Evolutionary conservation across 1,284 basidiomycete genomes (phyloP).

Genomic region (Meripilus lineatus): DNA sequence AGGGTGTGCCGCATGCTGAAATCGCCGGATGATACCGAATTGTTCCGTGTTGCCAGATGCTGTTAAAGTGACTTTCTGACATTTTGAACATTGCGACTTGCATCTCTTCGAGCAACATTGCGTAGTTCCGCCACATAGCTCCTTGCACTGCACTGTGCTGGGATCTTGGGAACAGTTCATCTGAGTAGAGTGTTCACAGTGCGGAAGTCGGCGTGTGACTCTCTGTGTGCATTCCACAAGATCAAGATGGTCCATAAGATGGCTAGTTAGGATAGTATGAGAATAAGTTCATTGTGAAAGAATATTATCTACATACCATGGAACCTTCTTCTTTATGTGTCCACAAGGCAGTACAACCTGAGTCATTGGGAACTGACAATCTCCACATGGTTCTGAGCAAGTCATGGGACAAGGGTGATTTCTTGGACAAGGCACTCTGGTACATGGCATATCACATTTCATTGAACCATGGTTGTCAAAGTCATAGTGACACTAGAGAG

Average conservation of each 20-base stretch:
- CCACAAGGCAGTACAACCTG: slow-evolving; percentile 58
- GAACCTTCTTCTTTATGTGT: slow-evolving; percentile 39
- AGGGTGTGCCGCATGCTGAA: slow-evolving; percentile 39
- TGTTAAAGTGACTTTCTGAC: slow-evolving; percentile 32
- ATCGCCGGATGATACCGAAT: slow-evolving; percentile 23
- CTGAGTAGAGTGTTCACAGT: slow-evolving; percentile 49
- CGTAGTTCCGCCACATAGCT: slow-evolving; percentile 38
- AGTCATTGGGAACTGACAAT: slow-evolving; percentile 45
- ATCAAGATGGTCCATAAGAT: slow-evolving; percentile 38
- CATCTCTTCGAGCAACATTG: slow-evolving; percentile 51
- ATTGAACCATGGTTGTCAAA: slow-evolving; percentile 48
- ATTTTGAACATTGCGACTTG: slow-evolving; percentile 41
- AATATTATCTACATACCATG: slow-evolving; percentile 42
- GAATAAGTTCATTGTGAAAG: not conserved
- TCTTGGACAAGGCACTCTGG: slow-evolving; percentile 40
- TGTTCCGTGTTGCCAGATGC: slow-evolving; percentile 9
- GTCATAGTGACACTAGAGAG: slow-evolving; percentile 42
- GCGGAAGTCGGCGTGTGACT: slow-evolving; percentile 42
- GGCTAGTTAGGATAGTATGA: slow-evolving; percentile 30
- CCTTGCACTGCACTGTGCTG: slow-evolving; percentile 32
- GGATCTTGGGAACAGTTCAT: slow-evolving; percentile 44
- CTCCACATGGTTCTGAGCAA: slow-evolving; percentile 51
- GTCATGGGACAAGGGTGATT: slow-evolving; percentile 52
- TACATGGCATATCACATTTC: slow-evolving; percentile 45
- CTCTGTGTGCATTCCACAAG: slow-evolving; percentile 38